phyloP scores from a whole-genome alignment of 441 rosid genomes.

The Geranium incanum region DNA sequence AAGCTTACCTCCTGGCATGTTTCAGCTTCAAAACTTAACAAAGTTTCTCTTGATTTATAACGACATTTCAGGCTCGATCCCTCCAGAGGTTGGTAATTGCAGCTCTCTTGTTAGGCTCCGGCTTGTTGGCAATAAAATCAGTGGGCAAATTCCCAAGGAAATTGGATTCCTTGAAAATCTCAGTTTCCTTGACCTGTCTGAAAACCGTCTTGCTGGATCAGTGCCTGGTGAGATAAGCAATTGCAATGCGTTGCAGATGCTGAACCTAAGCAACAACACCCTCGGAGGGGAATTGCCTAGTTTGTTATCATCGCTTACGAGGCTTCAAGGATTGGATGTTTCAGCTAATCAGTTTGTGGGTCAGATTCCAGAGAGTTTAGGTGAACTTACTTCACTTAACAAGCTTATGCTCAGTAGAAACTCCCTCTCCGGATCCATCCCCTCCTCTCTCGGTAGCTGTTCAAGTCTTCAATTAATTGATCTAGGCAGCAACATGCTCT shows the following conservation, averaged over 20 bases:
- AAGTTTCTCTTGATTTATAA: conserved; percentile 76
- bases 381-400: conserved; percentile 58
- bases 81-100: conserved; percentile 70
- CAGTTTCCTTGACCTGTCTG: conserved; percentile 71
- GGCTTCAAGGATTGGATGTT: conserved; percentile 71
- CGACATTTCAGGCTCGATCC: conserved; percentile 68
- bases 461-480: conserved; percentile 84
- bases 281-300: conserved; percentile 58
- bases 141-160: conserved; percentile 61
- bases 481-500: conserved; percentile 70
- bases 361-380: conserved; percentile 62
- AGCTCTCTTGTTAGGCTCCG: conserved; percentile 71
- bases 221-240: conserved; percentile 69
- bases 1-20: conserved; percentile 63
- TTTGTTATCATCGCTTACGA: conserved; percentile 55
- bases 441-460: conserved; percentile 60
- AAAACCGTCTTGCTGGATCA: conserved; percentile 60
- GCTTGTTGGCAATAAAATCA: conserved; percentile 62
- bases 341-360: conserved; percentile 52
- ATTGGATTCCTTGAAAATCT: conserved; percentile 55
- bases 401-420: conserved; percentile 64
- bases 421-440: conserved; percentile 62
- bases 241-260: conserved; percentile 72
- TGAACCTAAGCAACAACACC: conserved; percentile 72
- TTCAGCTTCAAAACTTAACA: conserved; percentile 73